Evolutionary conservation across 352 stramenopile species (phyloP).

Genomic region (Pythium grandisporangium): DNA sequence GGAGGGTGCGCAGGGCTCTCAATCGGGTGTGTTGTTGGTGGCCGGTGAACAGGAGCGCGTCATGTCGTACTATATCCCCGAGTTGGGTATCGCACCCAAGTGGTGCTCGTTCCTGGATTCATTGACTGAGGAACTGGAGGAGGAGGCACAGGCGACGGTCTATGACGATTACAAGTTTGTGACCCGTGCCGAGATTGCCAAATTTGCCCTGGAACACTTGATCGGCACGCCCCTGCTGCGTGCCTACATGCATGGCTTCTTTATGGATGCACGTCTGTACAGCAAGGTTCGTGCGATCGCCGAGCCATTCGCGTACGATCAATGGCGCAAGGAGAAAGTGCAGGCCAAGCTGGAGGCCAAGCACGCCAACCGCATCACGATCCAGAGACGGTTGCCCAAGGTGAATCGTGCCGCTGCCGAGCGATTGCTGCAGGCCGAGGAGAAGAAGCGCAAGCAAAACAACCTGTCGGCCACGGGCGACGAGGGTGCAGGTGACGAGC

Average conservation of each 20-base stretch:
- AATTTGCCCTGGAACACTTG: slow-evolving; percentile 96
- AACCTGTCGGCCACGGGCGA: slow-evolving; percentile 13
- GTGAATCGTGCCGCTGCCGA: slow-evolving; percentile 87
- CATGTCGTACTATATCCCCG: slow-evolving; percentile 98
- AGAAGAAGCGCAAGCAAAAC: slow-evolving; percentile 59
- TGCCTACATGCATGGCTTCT: slow-evolving; percentile 99
- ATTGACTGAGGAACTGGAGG: slow-evolving; percentile 98
- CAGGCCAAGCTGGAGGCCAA: slow-evolving; percentile 90
- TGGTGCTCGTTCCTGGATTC: slow-evolving; percentile 99
- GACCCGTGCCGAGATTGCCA: slow-evolving; percentile 90
- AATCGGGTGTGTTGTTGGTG: slow-evolving; percentile 95
- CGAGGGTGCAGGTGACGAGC: slow-evolving; percentile 13
- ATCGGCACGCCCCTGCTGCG: slow-evolving; percentile 95
- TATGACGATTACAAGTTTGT: slow-evolving; percentile 99
- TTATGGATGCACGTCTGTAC: slow-evolving; percentile 98
- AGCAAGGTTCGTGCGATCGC: slow-evolving; percentile 94
- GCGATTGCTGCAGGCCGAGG: slow-evolving; percentile 57
- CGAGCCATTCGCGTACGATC: slow-evolving; percentile 97
- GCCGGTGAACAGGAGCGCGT: slow-evolving; percentile 95
- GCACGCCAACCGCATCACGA: slow-evolving; percentile 85
- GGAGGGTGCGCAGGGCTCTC: slow-evolving; percentile 76
- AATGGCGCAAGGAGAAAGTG: slow-evolving; percentile 95
- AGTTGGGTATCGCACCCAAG: slow-evolving; percentile 94
- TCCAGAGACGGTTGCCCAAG: slow-evolving; percentile 81
- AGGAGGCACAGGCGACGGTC: slow-evolving; percentile 89